Evolutionary conservation across 116 monocot species (phyloP).

Genomic region (Trichopus zeylanicus): DNA sequence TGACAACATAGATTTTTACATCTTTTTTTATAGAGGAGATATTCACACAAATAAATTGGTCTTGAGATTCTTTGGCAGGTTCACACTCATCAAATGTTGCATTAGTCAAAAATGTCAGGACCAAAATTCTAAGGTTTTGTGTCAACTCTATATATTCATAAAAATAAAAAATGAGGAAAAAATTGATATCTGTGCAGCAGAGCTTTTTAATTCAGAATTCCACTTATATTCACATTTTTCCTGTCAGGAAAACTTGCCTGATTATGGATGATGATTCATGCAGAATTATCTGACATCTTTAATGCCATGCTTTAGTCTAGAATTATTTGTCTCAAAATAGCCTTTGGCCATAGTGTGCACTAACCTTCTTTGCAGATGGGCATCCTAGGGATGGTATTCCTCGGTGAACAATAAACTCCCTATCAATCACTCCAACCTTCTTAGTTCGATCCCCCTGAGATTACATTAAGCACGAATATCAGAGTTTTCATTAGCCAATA

Average conservation of each 20-base stretch:
- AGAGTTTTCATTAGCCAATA: neutral
- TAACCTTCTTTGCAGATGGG: conserved; percentile 43
- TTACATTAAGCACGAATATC: neutral
- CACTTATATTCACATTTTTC: neutral
- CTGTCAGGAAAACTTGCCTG: neutral
- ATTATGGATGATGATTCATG: neutral
- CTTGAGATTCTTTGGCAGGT: neutral
- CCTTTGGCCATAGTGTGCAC: neutral
- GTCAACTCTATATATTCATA: neutral
- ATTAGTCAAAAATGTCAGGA: neutral
- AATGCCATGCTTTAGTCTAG: too few species aligned
- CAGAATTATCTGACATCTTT: too few species aligned
- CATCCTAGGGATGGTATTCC: conserved; percentile 92
- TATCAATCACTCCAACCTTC: conserved; percentile 83
- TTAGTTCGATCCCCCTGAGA: conserved; percentile 91
- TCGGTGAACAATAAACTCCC: conserved; percentile 74
- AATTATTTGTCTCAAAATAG: neutral
- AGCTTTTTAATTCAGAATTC: neutral
- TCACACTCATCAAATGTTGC: neutral
- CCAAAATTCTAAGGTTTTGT: neutral
- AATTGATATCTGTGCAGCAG: too few species aligned
- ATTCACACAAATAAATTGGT: neutral
- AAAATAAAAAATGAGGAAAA: too few species aligned
- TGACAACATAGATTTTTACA: neutral
- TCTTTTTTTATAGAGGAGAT: too few species aligned